Evolutionary conservation across 768 basidiomycete species (phyloP), one percentile per base, ranked within the genome.

Genomic region (Hydnomerulius pinastri): DNA sequence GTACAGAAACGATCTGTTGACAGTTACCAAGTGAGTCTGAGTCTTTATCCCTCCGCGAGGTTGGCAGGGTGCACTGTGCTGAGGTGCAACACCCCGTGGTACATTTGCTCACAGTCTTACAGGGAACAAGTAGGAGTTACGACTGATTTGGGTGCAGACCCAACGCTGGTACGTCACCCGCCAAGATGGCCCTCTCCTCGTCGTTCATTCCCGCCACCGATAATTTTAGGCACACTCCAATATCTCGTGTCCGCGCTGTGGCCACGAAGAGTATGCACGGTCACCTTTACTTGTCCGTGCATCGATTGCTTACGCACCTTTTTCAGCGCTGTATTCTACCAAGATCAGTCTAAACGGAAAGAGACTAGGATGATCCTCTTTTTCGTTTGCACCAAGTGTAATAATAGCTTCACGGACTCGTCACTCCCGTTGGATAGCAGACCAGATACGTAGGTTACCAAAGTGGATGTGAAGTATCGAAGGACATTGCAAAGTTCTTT

Each of bases 301-400:
- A 46, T 44, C 24, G 15, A 33, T 45, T 28, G 29, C 38, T 56
- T 40, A 48, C 27, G 44, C 23, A 46, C 48, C 49, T 17, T 39
- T 43, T 54, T n/a, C 62, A 98, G 95, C 63, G 83, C 92, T 43
- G 95, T 98, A 4, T 83, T 90, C 65, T 98, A 89, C 69, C 96
- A 98, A 69, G 96, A 98, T 70, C 96, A 98, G 67, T 97, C 93
- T 15, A 95, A 96, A 66, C 86, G 96, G 48, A 92, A 92, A 61
- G 92, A 96, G 65, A 98, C 96, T 1, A 81, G 90, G 2, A 96
- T 96, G 93, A 90, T 91, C 43, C 77, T 93, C 2, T 95, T 94
- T 74, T 95, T 85, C 64, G 91, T 93, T 39, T 95, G 92, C 65
- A 81, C 83, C 18, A 87, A 87, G 59, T 92, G 90, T 67, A 85